Evolutionary conservation across 768 basidiomycete genomes (phyloP), one percentile per base, ranked within the genome.

Genomic region (Candolleomyces aberdarensis): DNA sequence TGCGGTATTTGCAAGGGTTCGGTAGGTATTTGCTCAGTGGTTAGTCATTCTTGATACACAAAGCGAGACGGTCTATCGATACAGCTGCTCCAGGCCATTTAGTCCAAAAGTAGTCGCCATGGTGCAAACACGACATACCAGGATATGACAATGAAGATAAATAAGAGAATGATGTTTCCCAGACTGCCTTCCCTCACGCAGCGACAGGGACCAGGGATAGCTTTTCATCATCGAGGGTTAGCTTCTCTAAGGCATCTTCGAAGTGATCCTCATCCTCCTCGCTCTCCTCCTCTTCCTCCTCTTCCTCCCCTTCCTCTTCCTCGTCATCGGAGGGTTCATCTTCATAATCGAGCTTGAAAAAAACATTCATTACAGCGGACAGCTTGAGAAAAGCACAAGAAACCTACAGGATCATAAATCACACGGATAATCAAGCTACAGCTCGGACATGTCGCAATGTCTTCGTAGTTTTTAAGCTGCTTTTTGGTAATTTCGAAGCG

Each of bases 401-500:
- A 58, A 63, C 40, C 83, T 92, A 69, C 70, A 98, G 94, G 96
- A 72, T 99, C 96, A 73, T 88, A 98, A 48, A 98, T 84, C 47
- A 98, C 91, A 58, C 96, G 79, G 54, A 98, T 93, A 36, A 98
- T 83, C 22, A 98, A 79, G 64, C 93, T 96, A 67, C 97, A 99
- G 72, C 93, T 96, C 0, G 97, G 97, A 78, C 97, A 98, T 55
- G 85, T 95, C 22, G 96, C 96, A 50, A 96, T 86, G 71, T 98
- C 97, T 68, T 98, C 97, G 58, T 85, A 97, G 65, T 94, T 80
- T 49, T 86, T 83, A 8, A 98, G 85, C 74, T 98, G 94, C 63
- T 78, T 77, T 66, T 89, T 85, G 32, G 90, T 86, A 65, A 98
- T 98, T 74, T 98, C 96, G 76, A 98, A 99, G 46, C 96, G 87